A percentile compares a stretch with the other conserved stretches of the same genome.
Evolutionary conservation across 495 filamentous ascomycete species (phyloP).

Genomic region (Daldinia decipiens): DNA sequence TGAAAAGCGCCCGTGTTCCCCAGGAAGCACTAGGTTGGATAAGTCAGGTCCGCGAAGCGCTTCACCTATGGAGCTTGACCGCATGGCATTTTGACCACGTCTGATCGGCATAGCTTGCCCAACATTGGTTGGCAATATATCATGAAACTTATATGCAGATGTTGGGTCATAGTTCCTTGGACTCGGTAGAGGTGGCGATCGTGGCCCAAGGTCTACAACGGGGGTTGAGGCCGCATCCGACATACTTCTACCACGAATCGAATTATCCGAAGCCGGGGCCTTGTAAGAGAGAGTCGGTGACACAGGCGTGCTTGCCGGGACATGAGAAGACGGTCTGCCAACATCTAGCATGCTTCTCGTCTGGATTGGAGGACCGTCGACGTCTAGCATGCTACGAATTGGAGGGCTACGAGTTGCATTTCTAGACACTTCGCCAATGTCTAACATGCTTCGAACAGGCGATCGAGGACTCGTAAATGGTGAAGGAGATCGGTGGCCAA

Average conservation of each 20-base stretch:
- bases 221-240: slow-evolving; percentile 61
- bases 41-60: slow-evolving; percentile 60
- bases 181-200: slow-evolving; percentile 38
- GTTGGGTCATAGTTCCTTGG: slow-evolving; percentile 53
- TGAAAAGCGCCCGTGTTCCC: slow-evolving; percentile 58
- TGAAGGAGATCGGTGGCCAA: slow-evolving; percentile 56
- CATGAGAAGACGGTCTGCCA: slow-evolving; percentile 43
- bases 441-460: slow-evolving; percentile 66
- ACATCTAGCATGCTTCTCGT: slow-evolving; percentile 57
- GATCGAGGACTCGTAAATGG: slow-evolving; percentile 62
- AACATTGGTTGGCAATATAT: slow-evolving; percentile 59
- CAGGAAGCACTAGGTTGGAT: slow-evolving; percentile 54
- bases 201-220: slow-evolving; percentile 50
- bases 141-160: slow-evolving; percentile 63
- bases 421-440: slow-evolving; percentile 56
- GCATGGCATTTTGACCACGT: slow-evolving; percentile 55
- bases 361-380: slow-evolving; percentile 52
- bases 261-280: slow-evolving; percentile 39
- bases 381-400: slow-evolving; percentile 70
- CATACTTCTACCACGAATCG: slow-evolving; percentile 58
- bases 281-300: slow-evolving; percentile 54
- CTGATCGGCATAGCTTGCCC: slow-evolving; percentile 55
- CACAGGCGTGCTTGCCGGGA: slow-evolving; percentile 50
- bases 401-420: slow-evolving; percentile 49
- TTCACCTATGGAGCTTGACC: slow-evolving; percentile 60